Base-by-base conservation (phyloP, 1,284 basidiomycete genomes). In the Meripilus lineatus region DNA sequence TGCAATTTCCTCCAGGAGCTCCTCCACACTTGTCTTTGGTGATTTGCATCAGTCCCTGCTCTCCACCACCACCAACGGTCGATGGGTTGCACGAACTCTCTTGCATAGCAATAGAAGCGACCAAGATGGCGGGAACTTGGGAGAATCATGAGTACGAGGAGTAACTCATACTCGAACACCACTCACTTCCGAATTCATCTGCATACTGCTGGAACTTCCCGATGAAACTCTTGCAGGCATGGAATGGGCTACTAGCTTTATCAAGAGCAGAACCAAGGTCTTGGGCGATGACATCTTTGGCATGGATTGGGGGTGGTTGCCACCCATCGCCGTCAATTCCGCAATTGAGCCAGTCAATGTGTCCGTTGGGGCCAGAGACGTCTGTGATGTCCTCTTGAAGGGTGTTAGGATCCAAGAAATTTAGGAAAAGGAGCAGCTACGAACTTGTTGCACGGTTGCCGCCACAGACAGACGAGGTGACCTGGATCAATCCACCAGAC, bases 11-110 rank as follows among this genome's bases (percentile, higher is more conserved):
- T 11, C 64, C 65, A 3, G 83, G 79, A 0, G 81, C 81, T 45
- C 69, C 76, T 36, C 61, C 72, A 56, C 90, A 94, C 65, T 93
- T 93, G 54, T 88, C 86, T 37, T 67, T 60, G 13, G 84, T 86
- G 54, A 93, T 73, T 65, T 94, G 90, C 89, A 93, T 93, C 44
- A 86, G 62, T 21, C 90, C 92, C 54, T 86, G 80, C 60, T 93
- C 91, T 42, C 89, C 88, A 8, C 71, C 86, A 20, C 82, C 85
- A 46, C 92, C 91, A 36, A 79, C 70, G 4, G 74, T 77, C n/a
- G 66, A 47, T 2, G 82, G 74, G 51, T 85, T 79, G 69, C 92
- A 94, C 37, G 73, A 68, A 33, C 78, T 81, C 64, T 87, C 85
- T 61, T 86, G 82, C 81, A 94, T 85, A 26, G 90, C 89, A 51